Evolutionary conservation across 2,329 filamentous ascomycete species (phyloP).

Genomic region (Cordyceps militaris): DNA sequence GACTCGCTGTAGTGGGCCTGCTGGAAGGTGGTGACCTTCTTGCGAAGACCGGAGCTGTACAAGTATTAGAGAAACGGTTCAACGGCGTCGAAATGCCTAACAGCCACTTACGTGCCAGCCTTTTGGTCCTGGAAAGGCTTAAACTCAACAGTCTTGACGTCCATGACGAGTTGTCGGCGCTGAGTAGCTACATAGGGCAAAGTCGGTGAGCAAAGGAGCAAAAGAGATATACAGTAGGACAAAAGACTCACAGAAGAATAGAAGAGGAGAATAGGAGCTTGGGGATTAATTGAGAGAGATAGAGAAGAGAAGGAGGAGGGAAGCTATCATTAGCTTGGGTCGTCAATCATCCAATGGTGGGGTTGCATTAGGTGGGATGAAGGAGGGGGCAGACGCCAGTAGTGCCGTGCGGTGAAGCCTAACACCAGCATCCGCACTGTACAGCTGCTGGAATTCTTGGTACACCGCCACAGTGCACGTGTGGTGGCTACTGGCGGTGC

Average conservation of each 20-base stretch:
- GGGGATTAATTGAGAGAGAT: slow-evolving; percentile 17
- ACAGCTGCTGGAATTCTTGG: background rate
- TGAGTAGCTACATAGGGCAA: slow-evolving; percentile 8
- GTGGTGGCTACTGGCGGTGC: background rate
- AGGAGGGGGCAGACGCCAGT: slow-evolving; percentile 1
- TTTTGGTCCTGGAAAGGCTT: slow-evolving; percentile 93
- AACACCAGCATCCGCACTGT: slow-evolving; percentile 10
- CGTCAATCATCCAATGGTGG: slow-evolving; percentile 11
- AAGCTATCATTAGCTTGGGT: slow-evolving; percentile 10
- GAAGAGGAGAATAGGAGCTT: slow-evolving; percentile 10
- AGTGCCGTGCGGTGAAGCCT: slow-evolving; percentile 3
- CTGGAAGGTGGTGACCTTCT: slow-evolving; percentile 98
- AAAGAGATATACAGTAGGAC: background rate
- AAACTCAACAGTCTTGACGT: slow-evolving; percentile 68
- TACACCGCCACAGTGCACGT: slow-evolving; percentile 11
- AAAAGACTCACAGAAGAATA: background rate
- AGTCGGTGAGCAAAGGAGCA: background rate
- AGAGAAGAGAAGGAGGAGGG: slow-evolving; percentile 10
- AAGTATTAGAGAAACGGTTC: slow-evolving; percentile 4
- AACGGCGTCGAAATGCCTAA: background rate
- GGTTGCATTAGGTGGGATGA: slow-evolving; percentile 9
- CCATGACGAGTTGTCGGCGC: slow-evolving; percentile 47
- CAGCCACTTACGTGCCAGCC: slow-evolving; percentile 82
- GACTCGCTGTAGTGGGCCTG: slow-evolving; percentile 92
- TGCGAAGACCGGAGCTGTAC: slow-evolving; percentile 86